phyloP scores from a whole-genome alignment of 495 filamentous ascomycete species.

The Xylaria scruposa region DNA sequence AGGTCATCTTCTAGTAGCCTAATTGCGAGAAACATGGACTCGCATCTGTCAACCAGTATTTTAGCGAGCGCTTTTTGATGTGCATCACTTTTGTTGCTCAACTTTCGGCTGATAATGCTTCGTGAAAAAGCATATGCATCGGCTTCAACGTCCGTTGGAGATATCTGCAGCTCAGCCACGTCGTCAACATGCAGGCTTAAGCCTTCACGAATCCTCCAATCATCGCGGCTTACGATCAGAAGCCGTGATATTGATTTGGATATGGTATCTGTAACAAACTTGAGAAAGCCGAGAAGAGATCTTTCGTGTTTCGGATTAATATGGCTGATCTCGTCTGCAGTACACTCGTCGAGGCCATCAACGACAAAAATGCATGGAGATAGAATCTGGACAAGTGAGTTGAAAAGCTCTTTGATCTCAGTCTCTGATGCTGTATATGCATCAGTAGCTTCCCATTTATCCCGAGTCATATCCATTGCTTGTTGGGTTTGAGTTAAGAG shows the following conservation, averaged over 20 bases:
- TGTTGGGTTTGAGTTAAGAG: constrained; percentile 26
- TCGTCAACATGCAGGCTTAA: constrained; percentile 17
- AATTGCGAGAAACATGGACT: constrained; percentile 42
- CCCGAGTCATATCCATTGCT: constrained; percentile 26
- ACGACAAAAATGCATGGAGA: constrained; percentile 36
- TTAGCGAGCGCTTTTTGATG: constrained; percentile 29
- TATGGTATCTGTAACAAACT: constrained; percentile 27
- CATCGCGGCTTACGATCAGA: constrained; percentile 37
- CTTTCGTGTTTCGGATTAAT: no score
- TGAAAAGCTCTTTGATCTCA: constrained; percentile 31
- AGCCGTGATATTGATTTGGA: constrained; percentile 29
- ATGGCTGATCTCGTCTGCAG: no score
- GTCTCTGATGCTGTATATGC: constrained; percentile 26
- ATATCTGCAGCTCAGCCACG: constrained; percentile 31
- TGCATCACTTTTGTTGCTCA: constrained; percentile 31
- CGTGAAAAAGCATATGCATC: constrained; percentile 31
- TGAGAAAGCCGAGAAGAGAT: constrained; percentile 28
- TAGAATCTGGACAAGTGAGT: constrained; percentile 27
- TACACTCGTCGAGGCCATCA: constrained; percentile 43
- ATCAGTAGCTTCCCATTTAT: constrained; percentile 15
- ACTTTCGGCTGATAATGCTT: constrained; percentile 34
- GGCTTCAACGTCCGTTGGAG: constrained; percentile 29
- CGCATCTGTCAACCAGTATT: constrained; percentile 34
- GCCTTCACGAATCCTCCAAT: constrained; percentile 33
- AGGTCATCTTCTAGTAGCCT: constrained; percentile 35